Percentiles rank a stretch among this genome's conserved stretches.
These are phyloP conservation scores for Suhomyces guaymorum DNA, from an alignment of 1,139 yeast genomes.

Conservation along the genomic window DNA sequence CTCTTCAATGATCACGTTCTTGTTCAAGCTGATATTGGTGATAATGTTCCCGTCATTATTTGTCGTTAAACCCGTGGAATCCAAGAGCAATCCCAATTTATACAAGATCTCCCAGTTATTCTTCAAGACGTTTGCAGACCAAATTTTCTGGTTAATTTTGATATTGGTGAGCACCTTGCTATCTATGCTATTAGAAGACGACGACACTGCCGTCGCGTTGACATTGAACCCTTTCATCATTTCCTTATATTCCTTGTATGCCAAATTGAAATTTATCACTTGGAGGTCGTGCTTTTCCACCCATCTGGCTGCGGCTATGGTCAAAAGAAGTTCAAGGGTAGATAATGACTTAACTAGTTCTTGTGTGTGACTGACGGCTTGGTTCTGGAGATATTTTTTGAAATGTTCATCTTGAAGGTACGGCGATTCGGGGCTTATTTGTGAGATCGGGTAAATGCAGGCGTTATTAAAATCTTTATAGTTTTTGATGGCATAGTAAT, in stretches of 20 bases:
- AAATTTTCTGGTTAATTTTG: conserved; percentile 45
- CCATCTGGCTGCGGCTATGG: conserved; percentile 75
- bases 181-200: conserved; percentile 33
- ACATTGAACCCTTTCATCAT: conserved; percentile 52
- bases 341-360: conserved; percentile 52
- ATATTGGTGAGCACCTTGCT: conserved; percentile 33
- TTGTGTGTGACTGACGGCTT: conserved; percentile 27
- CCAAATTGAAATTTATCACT: conserved; percentile 69
- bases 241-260: conserved; percentile 71
- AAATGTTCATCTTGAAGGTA: conserved; percentile 37
- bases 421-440: conserved; percentile 28
- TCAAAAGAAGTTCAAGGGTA: conserved; percentile 64
- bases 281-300: conserved; percentile 58
- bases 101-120: conserved; percentile 57
- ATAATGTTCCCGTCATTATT: conserved; percentile 35
- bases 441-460: conserved; percentile 49
- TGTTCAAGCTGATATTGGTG: conserved; percentile 34
- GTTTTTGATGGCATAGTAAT: conserved; percentile 63
- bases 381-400: conserved; percentile 20
- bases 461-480: conserved; percentile 54
- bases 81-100: conserved; percentile 39
- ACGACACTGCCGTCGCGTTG: conserved; percentile 29
- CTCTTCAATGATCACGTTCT: conserved; percentile 40
- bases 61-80: conserved; percentile 32
- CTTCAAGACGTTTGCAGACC: conserved; percentile 50